A percentile compares a stretch with the other conserved stretches of the same genome.
Conservation (phyloP, 352 stramenopile genomes). For the Blastocystis sp. region DNA sequence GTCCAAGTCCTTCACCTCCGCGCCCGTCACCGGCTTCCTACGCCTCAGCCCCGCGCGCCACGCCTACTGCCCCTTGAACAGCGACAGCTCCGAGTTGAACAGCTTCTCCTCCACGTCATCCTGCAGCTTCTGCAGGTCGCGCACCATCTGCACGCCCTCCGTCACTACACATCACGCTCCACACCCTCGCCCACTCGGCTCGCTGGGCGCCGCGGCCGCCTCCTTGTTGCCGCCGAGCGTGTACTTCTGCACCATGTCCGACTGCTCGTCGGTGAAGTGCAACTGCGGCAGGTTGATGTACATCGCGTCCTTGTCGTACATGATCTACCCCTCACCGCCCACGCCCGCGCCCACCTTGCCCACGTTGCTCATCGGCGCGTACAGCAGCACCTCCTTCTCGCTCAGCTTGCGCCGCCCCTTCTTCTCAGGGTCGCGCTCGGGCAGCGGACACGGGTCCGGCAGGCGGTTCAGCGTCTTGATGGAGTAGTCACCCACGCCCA, state of each 20-base stretch:
- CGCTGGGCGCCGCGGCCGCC: neutral
- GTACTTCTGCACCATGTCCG: constrained; percentile 68
- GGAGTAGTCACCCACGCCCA: constrained; percentile 93
- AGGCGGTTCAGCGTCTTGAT: constrained; percentile 89
- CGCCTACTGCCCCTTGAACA: constrained; percentile 87
- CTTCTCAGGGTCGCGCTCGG: constrained; percentile 81
- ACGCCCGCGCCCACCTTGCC: constrained; percentile 76
- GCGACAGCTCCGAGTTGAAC: constrained; percentile 84
- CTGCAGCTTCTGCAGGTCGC: constrained; percentile 83
- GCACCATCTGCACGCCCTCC: constrained; percentile 70
- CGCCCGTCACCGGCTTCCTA: constrained; percentile 17
- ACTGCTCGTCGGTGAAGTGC: constrained; percentile 69
- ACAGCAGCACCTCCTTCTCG: constrained; percentile 89
- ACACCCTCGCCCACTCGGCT: neutral
- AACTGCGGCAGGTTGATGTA: constrained; percentile 73
- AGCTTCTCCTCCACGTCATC: constrained; percentile 89
- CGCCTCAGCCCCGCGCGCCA: constrained; percentile 70
- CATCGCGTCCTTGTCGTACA: constrained; percentile 97
- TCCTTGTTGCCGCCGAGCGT: constrained; percentile 4
- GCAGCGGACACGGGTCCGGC: constrained; percentile 91
- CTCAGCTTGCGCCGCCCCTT: constrained; percentile 75
- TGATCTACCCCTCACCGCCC: constrained; percentile 75
- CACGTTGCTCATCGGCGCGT: constrained; percentile 89
- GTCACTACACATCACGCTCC: constrained; percentile 1
- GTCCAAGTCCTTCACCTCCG: constrained; percentile 69